Evolutionary conservation across 768 basidiomycete species (phyloP).

Genomic region (Mrakia blollopis): DNA sequence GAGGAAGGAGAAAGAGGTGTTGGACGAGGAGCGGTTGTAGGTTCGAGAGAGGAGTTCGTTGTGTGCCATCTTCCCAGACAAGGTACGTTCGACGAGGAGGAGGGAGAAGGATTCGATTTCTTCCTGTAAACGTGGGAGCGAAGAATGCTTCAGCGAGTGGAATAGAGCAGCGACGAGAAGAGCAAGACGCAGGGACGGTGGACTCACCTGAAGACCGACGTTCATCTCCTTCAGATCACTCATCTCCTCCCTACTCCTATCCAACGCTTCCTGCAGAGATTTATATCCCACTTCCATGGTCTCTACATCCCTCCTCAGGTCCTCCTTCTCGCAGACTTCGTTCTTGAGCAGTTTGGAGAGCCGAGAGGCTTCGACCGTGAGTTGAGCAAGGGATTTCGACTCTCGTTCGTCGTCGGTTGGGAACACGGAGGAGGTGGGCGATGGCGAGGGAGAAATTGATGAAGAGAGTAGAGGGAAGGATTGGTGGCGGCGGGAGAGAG

Average conservation of each 20-base stretch:
- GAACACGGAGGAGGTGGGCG: conserved; percentile 56
- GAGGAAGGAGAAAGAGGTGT: background rate
- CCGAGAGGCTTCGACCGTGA: background rate
- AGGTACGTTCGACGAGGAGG: conserved; percentile 79
- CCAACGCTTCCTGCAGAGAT: conserved; percentile 74
- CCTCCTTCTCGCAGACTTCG: conserved; percentile 59
- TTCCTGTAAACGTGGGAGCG: conserved; percentile 49
- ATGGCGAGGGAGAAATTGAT: conserved; percentile 55
- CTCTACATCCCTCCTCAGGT: conserved; percentile 73
- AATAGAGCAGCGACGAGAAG: background rate
- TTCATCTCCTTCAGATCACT: conserved; percentile 84
- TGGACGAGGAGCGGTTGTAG: background rate
- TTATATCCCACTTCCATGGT: conserved; percentile 79
- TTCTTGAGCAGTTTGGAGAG: conserved; percentile 37
- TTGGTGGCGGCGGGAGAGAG: background rate
- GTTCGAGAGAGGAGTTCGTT: conserved; percentile 21
- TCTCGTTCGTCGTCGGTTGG: conserved; percentile 26
- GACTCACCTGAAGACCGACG: conserved; percentile 58
- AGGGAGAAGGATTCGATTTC: conserved; percentile 98
- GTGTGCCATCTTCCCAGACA: conserved; percentile 57
- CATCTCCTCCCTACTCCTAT: conserved; percentile 77
- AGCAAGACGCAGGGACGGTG: background rate
- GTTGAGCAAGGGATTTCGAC: background rate
- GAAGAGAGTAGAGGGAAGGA: background rate
- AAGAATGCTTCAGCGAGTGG: background rate